Base-by-base conservation (phyloP, 2,329 filamentous ascomycete species). In the Keithomyces neogunnii region DNA sequence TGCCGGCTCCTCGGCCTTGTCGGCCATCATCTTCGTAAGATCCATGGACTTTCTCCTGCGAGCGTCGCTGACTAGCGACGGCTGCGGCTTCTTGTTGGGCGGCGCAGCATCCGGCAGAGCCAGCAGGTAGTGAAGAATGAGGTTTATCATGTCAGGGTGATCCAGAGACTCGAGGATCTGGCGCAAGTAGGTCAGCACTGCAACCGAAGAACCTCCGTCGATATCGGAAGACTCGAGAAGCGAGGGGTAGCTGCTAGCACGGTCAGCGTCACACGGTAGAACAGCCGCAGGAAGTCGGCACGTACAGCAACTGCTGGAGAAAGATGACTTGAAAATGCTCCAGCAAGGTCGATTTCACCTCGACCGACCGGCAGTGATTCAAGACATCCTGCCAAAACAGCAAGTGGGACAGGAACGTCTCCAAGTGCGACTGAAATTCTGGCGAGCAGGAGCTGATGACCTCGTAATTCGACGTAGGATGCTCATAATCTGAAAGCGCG, bases 281-380 rank as follows among this genome's bases (percentile, higher is more conserved):
- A 19, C 19, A 19, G 19, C 19, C 19, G 19, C 19, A 19, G 19
- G 19, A 19, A 19, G 1, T 19, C 19, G 19, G 19, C 9, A 71
- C 85, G 64, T 70, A 97, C 82, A 99, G 72, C 61, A 99, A 73
- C 67, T 99, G 93, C 67, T 96, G 89, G 49, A 99, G 73, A 66
- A 99, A 99, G 35, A 99, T 82, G 59, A 97, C 87, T 65, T 96
- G 91, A 63, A 99, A 99, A 69, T 99, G 93, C 65, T 99, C 93
- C 33, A 99, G 77, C 48, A 99, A 74, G 1, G 91, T 96, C 58
- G 89, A 89, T 65, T 92, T 93, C 59, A 99, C 89, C 64, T 97
- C 92, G 1, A 84, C 76, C 3, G 92, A 97, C 61, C 85, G 84
- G 71, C 93, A 99, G 68, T 97, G 92, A 66, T 97, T 93, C 54